A percentile compares a stretch with the other conserved stretches of the same genome.
These are phyloP conservation scores for Puccinia polysora DNA, from an alignment of 1,284 basidiomycete genomes.

Conservation along the genomic window DNA sequence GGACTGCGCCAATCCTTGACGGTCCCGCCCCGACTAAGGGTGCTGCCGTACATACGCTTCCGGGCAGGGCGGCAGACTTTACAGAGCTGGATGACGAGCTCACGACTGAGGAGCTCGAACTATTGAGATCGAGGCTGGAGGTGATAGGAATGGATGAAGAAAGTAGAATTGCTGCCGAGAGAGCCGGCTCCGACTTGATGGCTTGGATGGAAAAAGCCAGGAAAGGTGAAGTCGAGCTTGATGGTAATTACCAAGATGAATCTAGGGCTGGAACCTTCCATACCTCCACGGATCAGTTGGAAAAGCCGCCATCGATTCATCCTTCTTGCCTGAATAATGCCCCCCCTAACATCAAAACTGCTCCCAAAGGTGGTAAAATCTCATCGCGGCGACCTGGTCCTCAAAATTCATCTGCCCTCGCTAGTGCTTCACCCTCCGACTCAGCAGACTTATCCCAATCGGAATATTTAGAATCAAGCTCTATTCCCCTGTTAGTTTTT, in stretches of 20 bases:
- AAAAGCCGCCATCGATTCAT: neutral
- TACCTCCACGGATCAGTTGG: neutral
- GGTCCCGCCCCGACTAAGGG: slow-evolving; percentile 13
- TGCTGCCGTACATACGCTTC: slow-evolving; percentile 24
- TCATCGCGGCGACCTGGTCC: neutral
- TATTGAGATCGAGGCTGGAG: slow-evolving; percentile 18
- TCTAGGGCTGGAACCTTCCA: neutral
- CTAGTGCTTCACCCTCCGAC: neutral
- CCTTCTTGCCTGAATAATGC: neutral
- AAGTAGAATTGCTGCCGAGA: slow-evolving; percentile 23
- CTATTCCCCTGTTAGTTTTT: neutral
- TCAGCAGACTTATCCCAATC: neutral
- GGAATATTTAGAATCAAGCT: neutral
- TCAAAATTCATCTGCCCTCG: neutral
- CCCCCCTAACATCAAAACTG: slow-evolving; percentile 32
- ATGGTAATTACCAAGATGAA: slow-evolving; percentile 7
- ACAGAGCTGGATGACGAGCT: slow-evolving; percentile 26
- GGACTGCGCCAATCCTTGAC: slow-evolving; percentile 13
- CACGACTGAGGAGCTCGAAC: slow-evolving; percentile 23
- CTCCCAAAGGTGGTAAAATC: neutral
- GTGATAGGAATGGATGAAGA: slow-evolving; percentile 40
- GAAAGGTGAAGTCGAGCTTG: slow-evolving; percentile 25
- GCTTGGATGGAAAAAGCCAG: slow-evolving; percentile 37
- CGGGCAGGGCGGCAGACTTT: slow-evolving; percentile 8
- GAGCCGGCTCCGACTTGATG: slow-evolving; percentile 21